Conservation (phyloP, 495 filamentous ascomycete species). For the Aspergillus ostianus region DNA sequence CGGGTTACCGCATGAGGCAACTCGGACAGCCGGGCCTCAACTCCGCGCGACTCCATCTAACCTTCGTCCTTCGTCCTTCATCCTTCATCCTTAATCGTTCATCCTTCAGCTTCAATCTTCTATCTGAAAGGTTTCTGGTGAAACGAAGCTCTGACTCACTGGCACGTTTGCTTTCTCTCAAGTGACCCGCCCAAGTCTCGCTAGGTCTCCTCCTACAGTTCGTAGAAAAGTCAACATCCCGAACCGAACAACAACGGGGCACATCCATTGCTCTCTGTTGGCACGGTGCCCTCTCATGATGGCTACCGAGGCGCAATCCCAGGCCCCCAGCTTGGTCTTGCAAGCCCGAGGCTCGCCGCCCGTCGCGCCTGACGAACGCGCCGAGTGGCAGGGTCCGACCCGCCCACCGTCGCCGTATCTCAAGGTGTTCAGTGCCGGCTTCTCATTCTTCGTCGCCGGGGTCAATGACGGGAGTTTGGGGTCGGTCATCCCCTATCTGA, state of each 20-base stretch:
- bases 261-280: neutral
- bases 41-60: neutral
- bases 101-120: no score
- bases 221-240: no score
- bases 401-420: slow-evolving; percentile 15
- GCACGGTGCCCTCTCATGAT: neutral
- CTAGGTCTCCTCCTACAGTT: no score
- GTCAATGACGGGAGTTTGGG: slow-evolving; percentile 52
- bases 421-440: slow-evolving; percentile 28
- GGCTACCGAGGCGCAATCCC: neutral
- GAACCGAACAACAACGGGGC: no score
- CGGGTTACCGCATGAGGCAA: neutral
- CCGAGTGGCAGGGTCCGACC: neutral
- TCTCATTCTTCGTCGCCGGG: slow-evolving; percentile 32
- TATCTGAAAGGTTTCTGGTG: no score
- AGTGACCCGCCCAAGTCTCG: no score
- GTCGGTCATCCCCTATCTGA: slow-evolving; percentile 54
- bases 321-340: neutral
- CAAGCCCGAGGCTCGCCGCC: neutral
- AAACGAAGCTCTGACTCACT: no score
- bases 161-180: no score
- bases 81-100: no score
- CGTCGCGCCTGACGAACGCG: neutral
- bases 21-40: neutral
- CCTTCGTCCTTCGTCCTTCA: no score